phyloP scores from a whole-genome alignment of 805 yeast genomes.

The Yarrowia sp. region DNA sequence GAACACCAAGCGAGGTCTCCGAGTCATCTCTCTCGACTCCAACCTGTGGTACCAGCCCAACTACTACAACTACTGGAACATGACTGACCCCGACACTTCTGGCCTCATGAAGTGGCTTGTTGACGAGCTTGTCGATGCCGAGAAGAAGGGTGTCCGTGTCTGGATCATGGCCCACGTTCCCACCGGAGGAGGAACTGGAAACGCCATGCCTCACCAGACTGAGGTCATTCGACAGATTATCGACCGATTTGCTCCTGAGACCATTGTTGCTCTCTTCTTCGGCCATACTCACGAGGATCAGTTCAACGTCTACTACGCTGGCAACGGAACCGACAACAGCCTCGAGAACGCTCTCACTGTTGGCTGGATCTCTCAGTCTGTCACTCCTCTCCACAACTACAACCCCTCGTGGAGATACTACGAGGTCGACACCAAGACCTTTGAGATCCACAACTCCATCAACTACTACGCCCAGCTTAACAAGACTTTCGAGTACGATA shows the following conservation, averaged over 20 bases:
- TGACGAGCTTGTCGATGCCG: slow-evolving; percentile 59
- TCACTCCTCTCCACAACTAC: slow-evolving; percentile 57
- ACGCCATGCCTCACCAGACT: slow-evolving; percentile 55
- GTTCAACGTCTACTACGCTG: slow-evolving; percentile 55
- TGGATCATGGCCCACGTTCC: slow-evolving; percentile 76
- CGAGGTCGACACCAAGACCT: slow-evolving; percentile 59
- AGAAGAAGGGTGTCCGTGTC: slow-evolving; percentile 55
- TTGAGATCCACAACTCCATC: slow-evolving; percentile 57
- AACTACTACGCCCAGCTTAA: slow-evolving; percentile 61
- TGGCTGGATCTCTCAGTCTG: slow-evolving; percentile 66
- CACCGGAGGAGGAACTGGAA: slow-evolving; percentile 46
- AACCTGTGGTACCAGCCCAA: slow-evolving; percentile 66
- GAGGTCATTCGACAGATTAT: slow-evolving; percentile 55
- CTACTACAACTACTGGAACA: slow-evolving; percentile 52
- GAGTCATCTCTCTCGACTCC: slow-evolving; percentile 61
- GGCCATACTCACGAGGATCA: slow-evolving; percentile 74
- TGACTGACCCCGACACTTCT: slow-evolving; percentile 55
- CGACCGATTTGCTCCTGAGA: slow-evolving; percentile 64
- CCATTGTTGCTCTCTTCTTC: slow-evolving; percentile 65
- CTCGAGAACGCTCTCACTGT: slow-evolving; percentile 44
- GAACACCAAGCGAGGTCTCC: slow-evolving; percentile 54
- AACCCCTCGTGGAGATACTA: slow-evolving; percentile 76
- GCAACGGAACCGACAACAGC: slow-evolving; percentile 44
- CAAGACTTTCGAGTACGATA: slow-evolving; percentile 43
- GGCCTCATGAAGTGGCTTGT: slow-evolving; percentile 62